Base-by-base conservation (phyloP, 352 stramenopile genomes). In the Stramenopiles sp. region DNA sequence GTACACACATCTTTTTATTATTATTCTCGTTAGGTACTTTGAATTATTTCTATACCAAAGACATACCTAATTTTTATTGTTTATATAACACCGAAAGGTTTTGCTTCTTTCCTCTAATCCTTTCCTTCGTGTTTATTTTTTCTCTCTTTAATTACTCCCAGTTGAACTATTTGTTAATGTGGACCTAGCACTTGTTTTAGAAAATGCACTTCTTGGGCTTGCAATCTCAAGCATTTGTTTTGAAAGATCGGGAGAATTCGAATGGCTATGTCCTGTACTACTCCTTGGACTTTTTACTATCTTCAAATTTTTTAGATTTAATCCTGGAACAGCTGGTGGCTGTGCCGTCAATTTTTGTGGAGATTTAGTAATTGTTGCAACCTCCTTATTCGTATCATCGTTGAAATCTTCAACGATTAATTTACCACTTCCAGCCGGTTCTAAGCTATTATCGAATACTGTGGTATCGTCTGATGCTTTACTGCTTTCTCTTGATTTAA, bases 151-250 rank as follows among this genome's bases (percentile, higher is more conserved):
- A 53, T 53, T 53, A 53, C 38, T 53, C 4, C 38, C 38, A 13
- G 38, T 53, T 53, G 65, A 76, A 76, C 65, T 76, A 20, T 76
- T 76, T 76, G 65, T 76, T 20, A 76, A 33, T 7, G 65, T 76
- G 4, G 30, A 33, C 65, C 65, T 31, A 13, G 65, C 65, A 76
- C 30, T 33, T 13, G 65, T 76, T 76, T 76, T 76, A 13, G 65
- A 76, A 33, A 76, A 76, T 76, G 65, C 65, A 13, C 30, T 33
- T 33, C 65, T 76, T 13, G 65, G 65, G 13, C 65, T 76, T 13
- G 65, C 65, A 76, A 76, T 76, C 4, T 76, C 65, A 13, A 76
- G 65, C 65, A 76, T 76, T 76, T 76, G 65, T 20, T 76, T 76
- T 20, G 65, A 76, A 33, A 76, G 31, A 76, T 76, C 65, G 4